Evolutionary conservation across 805 yeast genomes (phyloP).

Genomic region (Cyberlindnera japonica): DNA sequence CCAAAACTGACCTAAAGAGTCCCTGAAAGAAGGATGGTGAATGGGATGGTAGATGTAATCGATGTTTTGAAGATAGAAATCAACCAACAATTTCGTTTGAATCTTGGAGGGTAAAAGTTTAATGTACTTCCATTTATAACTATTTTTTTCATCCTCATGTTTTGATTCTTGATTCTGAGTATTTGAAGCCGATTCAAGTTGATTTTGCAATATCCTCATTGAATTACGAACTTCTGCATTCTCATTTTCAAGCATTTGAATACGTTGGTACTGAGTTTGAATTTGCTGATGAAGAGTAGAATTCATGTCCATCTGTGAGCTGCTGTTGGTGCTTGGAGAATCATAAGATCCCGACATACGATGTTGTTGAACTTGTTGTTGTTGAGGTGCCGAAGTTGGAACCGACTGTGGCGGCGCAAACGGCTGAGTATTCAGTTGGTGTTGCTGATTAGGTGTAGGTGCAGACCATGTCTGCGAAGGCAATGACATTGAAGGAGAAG

Average conservation of each 20-base stretch:
- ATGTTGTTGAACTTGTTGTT: not conserved
- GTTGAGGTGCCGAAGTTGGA: not conserved
- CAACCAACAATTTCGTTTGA: constrained; percentile 25
- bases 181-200: constrained; percentile 4
- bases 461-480: too few relatives aligned
- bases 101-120: constrained; percentile 24
- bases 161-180: not conserved
- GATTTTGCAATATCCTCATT: constrained; percentile 10
- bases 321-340: not conserved
- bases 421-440: not conserved
- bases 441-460: not conserved
- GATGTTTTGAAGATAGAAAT: constrained; percentile 27
- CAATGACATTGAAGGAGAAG: too few relatives aligned
- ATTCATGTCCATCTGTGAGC: constrained; percentile 5
- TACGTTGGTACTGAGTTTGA: constrained; percentile 13
- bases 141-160: constrained; percentile 8
- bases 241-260: constrained; percentile 19
- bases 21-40: constrained; percentile 28
- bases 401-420: not conserved
- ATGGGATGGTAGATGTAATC: constrained; percentile 31
- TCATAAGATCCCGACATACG: constrained; percentile 1
- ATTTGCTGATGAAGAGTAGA: constrained; percentile 15
- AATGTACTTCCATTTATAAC: constrained; percentile 19
- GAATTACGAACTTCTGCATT: constrained; percentile 9
- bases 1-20: constrained; percentile 21